Evolutionary conservation across 257 asterid species (phyloP).

Genomic region (Nicotiana otophora): DNA sequence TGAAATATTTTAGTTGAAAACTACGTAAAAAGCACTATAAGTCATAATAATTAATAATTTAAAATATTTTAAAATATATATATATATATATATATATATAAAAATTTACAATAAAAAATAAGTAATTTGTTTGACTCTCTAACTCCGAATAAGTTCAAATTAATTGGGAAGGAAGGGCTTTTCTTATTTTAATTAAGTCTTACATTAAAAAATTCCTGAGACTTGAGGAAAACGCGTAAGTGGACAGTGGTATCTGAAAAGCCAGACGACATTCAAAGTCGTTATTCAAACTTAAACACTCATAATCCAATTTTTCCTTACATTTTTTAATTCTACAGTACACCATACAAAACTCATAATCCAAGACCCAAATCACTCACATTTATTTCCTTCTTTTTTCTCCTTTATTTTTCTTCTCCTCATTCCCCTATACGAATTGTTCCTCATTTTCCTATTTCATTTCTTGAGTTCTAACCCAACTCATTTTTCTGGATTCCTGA

Average conservation of each 20-base stretch:
- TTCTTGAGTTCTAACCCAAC: not conserved
- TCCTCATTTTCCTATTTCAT: not conserved
- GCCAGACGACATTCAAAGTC: constrained; percentile 3
- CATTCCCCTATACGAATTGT: not conserved
- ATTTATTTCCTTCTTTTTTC: not conserved
- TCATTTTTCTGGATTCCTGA: not conserved
- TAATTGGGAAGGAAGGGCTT: too few relatives aligned
- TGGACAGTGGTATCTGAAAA: not conserved
- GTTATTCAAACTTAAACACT: constrained; percentile 9
- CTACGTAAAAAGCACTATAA: too few relatives aligned
- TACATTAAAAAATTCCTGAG: not conserved
- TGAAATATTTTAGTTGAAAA: too few relatives aligned
- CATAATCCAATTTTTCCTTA: not conserved
- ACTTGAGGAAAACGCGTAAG: not conserved
- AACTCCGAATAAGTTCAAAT: too few relatives aligned
- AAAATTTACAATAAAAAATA: too few relatives aligned
- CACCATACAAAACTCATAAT: not conserved
- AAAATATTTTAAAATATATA: too few relatives aligned
- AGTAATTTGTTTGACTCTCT: too few relatives aligned
- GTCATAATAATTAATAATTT: too few relatives aligned
- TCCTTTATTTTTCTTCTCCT: not conserved
- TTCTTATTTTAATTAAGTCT: too few relatives aligned
- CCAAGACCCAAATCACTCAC: not conserved
- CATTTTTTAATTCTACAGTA: not conserved
- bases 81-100: too few relatives aligned